These are phyloP conservation scores for Domatiomyces globalis DNA, from an alignment of 2,329 filamentous ascomycete genomes.

Conservation along the genomic window DNA sequence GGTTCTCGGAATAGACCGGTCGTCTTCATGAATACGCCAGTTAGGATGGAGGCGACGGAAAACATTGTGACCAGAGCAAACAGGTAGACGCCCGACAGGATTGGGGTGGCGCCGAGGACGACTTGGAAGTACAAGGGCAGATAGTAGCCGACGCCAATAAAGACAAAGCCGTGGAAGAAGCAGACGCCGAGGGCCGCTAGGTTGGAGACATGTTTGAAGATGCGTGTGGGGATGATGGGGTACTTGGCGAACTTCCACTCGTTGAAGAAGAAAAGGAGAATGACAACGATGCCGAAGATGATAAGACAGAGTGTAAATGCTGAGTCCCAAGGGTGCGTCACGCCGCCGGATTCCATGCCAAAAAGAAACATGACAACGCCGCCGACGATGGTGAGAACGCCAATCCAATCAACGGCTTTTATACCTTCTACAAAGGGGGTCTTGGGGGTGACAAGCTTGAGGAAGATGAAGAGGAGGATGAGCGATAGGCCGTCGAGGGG, in stretches of 20 bases:
- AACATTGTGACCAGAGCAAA: slow-evolving; percentile 56
- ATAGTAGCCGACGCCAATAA: slow-evolving; percentile 67
- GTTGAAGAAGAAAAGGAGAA: slow-evolving; percentile 39
- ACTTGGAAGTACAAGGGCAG: slow-evolving; percentile 76
- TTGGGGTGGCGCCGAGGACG: slow-evolving; percentile 52
- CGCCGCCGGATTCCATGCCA: slow-evolving; percentile 55
- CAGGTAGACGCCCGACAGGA: slow-evolving; percentile 60
- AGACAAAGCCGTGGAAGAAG: slow-evolving; percentile 62
- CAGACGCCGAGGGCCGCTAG: slow-evolving; percentile 50
- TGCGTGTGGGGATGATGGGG: slow-evolving; percentile 49
- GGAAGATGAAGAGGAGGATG: slow-evolving; percentile 43
- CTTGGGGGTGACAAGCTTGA: slow-evolving; percentile 47
- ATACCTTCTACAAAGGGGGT: slow-evolving; percentile 44
- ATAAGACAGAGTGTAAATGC: slow-evolving; percentile 37
- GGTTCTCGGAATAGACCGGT: slow-evolving; percentile 51
- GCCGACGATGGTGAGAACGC: slow-evolving; percentile 48
- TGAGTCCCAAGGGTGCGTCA: slow-evolving; percentile 38
- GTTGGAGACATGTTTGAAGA: slow-evolving; percentile 18
- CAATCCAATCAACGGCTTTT: slow-evolving; percentile 49
- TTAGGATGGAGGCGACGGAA: slow-evolving; percentile 46
- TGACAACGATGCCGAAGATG: slow-evolving; percentile 32
- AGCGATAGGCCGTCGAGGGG: slow-evolving; percentile 48
- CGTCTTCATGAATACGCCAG: slow-evolving; percentile 58
- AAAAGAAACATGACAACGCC: slow-evolving; percentile 56
- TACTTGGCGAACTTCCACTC: slow-evolving; percentile 48